Evolutionary conservation across 495 filamentous ascomycete genomes (phyloP).

Genomic region (Hypoxylon trugodes): DNA sequence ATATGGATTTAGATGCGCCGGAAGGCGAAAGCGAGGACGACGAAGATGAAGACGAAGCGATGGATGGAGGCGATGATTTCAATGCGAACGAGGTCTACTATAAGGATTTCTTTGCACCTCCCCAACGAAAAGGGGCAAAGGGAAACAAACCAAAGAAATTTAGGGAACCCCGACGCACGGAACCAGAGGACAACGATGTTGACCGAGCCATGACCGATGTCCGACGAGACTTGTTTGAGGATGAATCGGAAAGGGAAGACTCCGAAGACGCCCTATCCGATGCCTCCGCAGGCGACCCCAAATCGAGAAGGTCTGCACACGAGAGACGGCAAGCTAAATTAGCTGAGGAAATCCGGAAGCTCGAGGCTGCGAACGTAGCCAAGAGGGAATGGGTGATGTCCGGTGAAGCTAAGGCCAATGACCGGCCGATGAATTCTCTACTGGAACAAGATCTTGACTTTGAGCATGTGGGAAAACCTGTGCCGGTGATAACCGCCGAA

Average conservation of each 20-base stretch:
- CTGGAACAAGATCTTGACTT: conserved; percentile 96
- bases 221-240: conserved; percentile 91
- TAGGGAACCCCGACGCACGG: conserved; percentile 39
- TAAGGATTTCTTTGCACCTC: conserved; percentile 89
- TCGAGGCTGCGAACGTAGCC: conserved; percentile 88
- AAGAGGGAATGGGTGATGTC: conserved; percentile 91
- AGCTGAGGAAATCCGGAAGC: conserved; percentile 85
- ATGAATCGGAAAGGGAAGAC: conserved; percentile 68
- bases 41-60: conserved; percentile 63
- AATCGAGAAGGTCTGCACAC: conserved; percentile 73
- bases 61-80: conserved; percentile 56
- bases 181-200: conserved; percentile 67
- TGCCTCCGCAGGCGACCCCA: conserved; percentile 62
- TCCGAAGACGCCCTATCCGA: conserved; percentile 64
- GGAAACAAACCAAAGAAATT: conserved; percentile 49
- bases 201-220: conserved; percentile 90
- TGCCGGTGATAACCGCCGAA: conserved; percentile 94
- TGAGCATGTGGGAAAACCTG: conserved; percentile 93
- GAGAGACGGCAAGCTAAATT: conserved; percentile 87
- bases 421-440: conserved; percentile 88
- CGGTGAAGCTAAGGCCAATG: conserved; percentile 84
- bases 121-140: conserved; percentile 71
- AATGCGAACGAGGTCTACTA: conserved; percentile 90
- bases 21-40: conserved; percentile 65
- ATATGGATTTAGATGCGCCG: conserved; percentile 67